Percentiles rank a stretch among this genome's conserved stretches.
phyloP scores from a whole-genome alignment of 768 basidiomycete species.

The Podaxis pistillaris region DNA sequence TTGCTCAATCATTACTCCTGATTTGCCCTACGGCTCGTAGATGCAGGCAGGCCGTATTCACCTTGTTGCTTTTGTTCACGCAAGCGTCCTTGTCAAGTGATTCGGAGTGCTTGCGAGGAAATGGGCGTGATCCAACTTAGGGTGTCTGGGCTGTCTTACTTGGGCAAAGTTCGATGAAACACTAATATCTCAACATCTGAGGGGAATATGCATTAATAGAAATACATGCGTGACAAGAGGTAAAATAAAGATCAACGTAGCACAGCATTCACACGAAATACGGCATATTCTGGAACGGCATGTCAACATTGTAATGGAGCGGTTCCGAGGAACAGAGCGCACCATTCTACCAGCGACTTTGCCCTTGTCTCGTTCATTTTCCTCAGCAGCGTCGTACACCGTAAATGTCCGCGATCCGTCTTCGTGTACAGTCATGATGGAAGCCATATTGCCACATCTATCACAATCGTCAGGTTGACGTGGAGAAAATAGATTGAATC shows the following conservation, averaged over 20 bases:
- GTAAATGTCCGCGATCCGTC: conserved; percentile 67
- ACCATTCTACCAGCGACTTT: conserved; percentile 68
- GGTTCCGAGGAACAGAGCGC: conserved; percentile 23
- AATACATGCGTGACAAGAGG: not conserved
- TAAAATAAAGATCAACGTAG: not conserved
- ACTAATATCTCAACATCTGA: not conserved
- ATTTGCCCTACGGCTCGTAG: too few relatives aligned
- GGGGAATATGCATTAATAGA: not conserved
- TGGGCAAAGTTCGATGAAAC: too few relatives aligned
- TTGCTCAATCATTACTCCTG: too few relatives aligned
- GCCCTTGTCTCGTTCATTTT: conserved; percentile 85
- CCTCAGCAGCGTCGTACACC: conserved; percentile 83
- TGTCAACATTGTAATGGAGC: not conserved
- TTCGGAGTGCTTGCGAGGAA: too few relatives aligned
- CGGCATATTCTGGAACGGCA: conserved; percentile 42
- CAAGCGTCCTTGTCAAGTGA: too few relatives aligned
- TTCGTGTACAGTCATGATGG: conserved; percentile 82
- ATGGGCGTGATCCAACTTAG: too few relatives aligned
- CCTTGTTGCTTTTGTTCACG: too few relatives aligned
- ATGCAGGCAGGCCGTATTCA: too few relatives aligned
- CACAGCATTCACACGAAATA: conserved; percentile 26
- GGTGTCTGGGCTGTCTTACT: too few relatives aligned
- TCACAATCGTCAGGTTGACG: not conserved
- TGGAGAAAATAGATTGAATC: not conserved
- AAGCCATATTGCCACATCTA: conserved; percentile 72